Evolutionary conservation across 805 yeast genomes (phyloP), one percentile per base, ranked within the genome.

Genomic region (Metschnikowia arizonensis): DNA sequence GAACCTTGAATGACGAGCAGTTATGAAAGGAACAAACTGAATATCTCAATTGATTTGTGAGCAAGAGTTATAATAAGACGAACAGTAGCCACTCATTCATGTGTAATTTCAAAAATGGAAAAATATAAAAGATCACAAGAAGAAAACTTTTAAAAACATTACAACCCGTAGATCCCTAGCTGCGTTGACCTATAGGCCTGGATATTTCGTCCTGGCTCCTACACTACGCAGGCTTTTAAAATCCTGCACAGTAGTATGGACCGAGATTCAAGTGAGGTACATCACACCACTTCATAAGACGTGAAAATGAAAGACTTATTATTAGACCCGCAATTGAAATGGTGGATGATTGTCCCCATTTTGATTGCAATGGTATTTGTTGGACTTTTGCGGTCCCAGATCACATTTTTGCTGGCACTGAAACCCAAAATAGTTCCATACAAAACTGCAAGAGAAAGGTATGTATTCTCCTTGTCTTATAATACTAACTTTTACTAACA

Each of bases 261-360:
- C 25, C 24, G n/a, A 33, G 25, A n/a, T 18, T 33, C 4, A 33
- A 33, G 36, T 33, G 36, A 21, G 36, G 19, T 1, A n/a, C 19
- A 33, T 19, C 25, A 4, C 12, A 21, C 18, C 9, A 8, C 14
- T 33, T 9, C 6, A 19, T 9, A 23, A 6, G 7, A 37, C 40
- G 11, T 26, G 31, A 28, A 15, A 21, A 39, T 39, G 35, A 45
- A 40, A 28, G 34, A 32, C 30, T 44, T 47, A 14, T 31, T 47
- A 17, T 68, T 91, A 37, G 98, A 91, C 59, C 95, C 96, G 4
- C 77, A 79, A 44, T 72, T 93, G 50, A 83, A 85, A 61, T 77
- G 81, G 56, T 91, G 98, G 97, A 98, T 89, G 25, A 70, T 93
- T 14, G 63, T 88, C 29, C 99, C 99, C 19, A 90, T 93, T 35